Percentiles rank a stretch among this genome's conserved stretches.
Evolutionary conservation across 139 green algal genomes (phyloP).

Genomic region (Micractinium sp.): DNA sequence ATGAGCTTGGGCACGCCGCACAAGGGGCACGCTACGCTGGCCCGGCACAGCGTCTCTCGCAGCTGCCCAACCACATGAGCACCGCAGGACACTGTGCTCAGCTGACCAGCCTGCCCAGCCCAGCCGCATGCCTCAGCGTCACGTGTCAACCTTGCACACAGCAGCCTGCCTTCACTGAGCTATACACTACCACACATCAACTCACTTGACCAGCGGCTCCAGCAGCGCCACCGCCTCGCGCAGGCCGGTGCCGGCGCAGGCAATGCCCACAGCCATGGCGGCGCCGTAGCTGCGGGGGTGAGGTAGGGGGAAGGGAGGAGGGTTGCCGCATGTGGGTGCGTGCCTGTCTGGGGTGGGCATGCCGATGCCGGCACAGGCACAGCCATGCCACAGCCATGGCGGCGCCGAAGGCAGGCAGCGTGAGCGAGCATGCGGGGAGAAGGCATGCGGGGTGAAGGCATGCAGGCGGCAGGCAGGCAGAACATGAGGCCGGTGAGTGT

Average conservation of each 20-base stretch:
- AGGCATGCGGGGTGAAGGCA: too few species aligned
- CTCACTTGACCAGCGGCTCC: constrained; percentile 77
- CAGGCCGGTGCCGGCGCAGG: constrained; percentile 87
- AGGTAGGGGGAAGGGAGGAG: neutral
- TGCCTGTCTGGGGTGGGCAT: neutral
- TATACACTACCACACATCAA: neutral
- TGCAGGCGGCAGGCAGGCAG: too few species aligned
- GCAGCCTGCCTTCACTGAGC: neutral
- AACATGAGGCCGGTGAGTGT: too few species aligned
- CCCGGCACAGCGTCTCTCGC: neutral
- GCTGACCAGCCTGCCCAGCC: too few species aligned
- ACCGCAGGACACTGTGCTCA: too few species aligned
- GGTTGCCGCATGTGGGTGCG: neutral
- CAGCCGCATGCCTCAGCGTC: too few species aligned
- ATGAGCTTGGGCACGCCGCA: neutral
- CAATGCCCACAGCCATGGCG: constrained; percentile 96
- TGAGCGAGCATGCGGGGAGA: too few species aligned
- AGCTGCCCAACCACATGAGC: neutral
- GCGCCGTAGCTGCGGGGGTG: constrained; percentile 82
- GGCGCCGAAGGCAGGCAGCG: too few species aligned
- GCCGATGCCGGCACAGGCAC: too few species aligned
- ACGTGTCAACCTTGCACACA: neutral
- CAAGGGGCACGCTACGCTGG: neutral
- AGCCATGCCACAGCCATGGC: too few species aligned
- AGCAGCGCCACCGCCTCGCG: constrained; percentile 86